phyloP scores from a whole-genome alignment of 2,329 filamentous ascomycete species.

The Talaromyces sp. region DNA sequence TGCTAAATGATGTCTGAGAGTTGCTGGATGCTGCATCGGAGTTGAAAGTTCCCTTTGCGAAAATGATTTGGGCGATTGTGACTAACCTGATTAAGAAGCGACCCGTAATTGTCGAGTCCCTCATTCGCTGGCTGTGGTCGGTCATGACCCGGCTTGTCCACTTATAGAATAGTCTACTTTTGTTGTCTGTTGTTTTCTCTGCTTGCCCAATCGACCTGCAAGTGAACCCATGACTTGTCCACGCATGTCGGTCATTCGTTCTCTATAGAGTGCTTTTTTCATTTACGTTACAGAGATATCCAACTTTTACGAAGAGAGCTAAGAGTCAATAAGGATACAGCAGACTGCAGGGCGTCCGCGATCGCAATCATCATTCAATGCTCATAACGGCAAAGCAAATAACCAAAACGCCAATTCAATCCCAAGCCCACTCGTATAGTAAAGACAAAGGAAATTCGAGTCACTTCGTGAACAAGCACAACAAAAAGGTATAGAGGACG shows the following conservation, averaged over 20 bases:
- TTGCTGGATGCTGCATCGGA: neutral
- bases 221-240: neutral
- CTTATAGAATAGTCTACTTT: neutral
- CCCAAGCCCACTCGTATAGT: neutral
- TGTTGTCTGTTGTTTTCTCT: neutral
- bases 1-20: constrained; percentile 18
- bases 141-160: neutral
- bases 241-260: neutral
- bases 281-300: no score
- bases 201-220: neutral
- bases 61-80: constrained; percentile 8
- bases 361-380: neutral
- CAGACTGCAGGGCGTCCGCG: constrained; percentile 6
- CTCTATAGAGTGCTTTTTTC: no score
- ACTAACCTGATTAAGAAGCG: neutral
- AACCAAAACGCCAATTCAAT: constrained; percentile 1
- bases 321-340: neutral
- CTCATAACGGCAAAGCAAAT: neutral
- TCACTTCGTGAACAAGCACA: neutral
- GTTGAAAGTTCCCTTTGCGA: constrained; percentile 10
- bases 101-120: neutral
- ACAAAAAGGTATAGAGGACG: neutral
- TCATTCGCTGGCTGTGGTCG: neutral
- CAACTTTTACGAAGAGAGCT: neutral
- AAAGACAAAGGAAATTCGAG: neutral